Conservation (phyloP, 257 asterid genomes). For the Penstemon eatonii region DNA sequence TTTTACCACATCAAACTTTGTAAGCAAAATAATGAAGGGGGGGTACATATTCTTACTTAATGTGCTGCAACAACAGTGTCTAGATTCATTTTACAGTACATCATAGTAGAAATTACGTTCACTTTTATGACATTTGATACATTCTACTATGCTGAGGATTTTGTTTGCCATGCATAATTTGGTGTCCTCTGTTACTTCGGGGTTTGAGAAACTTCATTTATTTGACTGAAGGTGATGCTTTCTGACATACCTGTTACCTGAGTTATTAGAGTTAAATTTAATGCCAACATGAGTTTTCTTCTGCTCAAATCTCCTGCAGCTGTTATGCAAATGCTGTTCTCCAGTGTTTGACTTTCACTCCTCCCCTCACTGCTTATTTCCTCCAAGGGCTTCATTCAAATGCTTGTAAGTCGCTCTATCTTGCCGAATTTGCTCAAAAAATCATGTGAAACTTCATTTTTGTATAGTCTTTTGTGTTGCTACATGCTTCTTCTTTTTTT, state of each 20-base stretch:
- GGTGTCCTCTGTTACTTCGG: background rate
- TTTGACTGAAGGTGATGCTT: background rate
- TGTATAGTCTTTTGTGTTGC: background rate
- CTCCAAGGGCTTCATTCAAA: conserved; percentile 75
- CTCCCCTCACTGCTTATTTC: conserved; percentile 83
- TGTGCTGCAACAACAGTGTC: background rate
- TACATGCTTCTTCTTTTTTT: background rate
- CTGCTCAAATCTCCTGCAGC: conserved; percentile 46
- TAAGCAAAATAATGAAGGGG: background rate
- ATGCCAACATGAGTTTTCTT: background rate
- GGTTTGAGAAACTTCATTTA: background rate
- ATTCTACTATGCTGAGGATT: background rate
- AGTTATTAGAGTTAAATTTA: conserved; percentile 7
- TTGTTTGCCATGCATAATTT: conserved; percentile 1
- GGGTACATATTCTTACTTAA: conserved; percentile 16
- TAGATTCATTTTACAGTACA: background rate
- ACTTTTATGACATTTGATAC: background rate
- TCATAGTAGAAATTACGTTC: too few species aligned
- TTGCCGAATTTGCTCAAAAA: conserved; percentile 9
- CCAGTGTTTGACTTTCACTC: conserved; percentile 80
- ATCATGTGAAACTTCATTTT: background rate
- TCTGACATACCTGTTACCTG: conserved; percentile 2
- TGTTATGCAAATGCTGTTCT: conserved; percentile 88
- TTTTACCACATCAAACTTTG: background rate
- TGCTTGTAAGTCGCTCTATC: conserved; percentile 49